Conservation (phyloP, 768 basidiomycete species). For the Tulasnella sp. region DNA sequence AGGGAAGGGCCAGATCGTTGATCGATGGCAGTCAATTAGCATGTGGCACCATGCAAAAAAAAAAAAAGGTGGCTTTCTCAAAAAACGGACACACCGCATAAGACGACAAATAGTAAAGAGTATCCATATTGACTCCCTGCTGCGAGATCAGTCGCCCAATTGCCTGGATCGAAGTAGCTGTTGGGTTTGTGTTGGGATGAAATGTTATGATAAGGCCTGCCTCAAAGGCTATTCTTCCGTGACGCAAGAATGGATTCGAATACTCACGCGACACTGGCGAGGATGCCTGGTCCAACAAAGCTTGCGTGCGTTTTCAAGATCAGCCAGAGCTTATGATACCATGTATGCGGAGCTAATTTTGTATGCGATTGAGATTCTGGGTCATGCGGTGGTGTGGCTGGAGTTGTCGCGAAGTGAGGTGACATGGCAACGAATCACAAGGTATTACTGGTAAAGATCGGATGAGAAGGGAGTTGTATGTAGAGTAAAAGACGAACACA, state of each 20-base stretch:
- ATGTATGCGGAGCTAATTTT: neutral
- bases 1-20: neutral
- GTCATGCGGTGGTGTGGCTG: too few relatives aligned
- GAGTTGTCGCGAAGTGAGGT: too few relatives aligned
- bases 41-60: too few relatives aligned
- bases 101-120: conserved; percentile 34
- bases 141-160: conserved; percentile 32
- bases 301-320: neutral
- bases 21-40: neutral
- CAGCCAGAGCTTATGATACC: neutral
- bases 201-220: neutral
- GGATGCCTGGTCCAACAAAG: conserved; percentile 29
- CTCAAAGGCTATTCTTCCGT: neutral
- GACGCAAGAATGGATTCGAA: neutral
- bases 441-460: too few relatives aligned
- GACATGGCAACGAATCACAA: too few relatives aligned
- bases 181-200: neutral
- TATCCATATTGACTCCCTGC: conserved; percentile 33
- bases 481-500: too few relatives aligned
- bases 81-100: conserved; percentile 17
- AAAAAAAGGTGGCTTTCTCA: neutral
- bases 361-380: too few relatives aligned
- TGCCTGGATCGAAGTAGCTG: conserved; percentile 21
- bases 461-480: too few relatives aligned
- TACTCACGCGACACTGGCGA: conserved; percentile 28